Evolutionary conservation across 495 filamentous ascomycete genomes (phyloP), one percentile per base, ranked within the genome.

Genomic region (Penicillium bovifimosum): DNA sequence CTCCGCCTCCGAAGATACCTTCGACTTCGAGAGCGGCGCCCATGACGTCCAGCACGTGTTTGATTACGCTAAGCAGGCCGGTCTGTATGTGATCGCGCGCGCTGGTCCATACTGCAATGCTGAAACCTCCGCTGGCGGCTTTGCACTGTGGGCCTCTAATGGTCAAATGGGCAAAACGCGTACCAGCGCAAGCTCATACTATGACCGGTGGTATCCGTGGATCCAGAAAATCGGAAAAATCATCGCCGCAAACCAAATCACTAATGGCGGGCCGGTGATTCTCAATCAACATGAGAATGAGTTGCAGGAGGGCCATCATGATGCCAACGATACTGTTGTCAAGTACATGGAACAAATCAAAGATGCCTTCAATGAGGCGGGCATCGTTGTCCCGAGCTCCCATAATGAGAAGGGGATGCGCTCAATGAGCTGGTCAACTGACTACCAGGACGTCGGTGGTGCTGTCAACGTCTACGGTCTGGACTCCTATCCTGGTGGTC

Each of bases 21-120:
- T 80, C 24, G 82, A 86, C 55, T 86, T 85, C 55, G 62, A 71
- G 49, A 78, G 61, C 7, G 79, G 79, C 31, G 76, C 74, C 0
- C 79, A 80, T 51, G 69, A 83, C 44, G 66, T 84, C 44, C 72
- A 74, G 13, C 64, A 65, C 13, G 59, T 85, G 18, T 77, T 84
- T 17, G 76, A 80, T 35, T 68, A 80, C 20, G 79, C 80, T 17
- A 80, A 79, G 54, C 60, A 80, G 44, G 61, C 79, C 3, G 81
- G 81, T 18, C 57, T 84, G 39, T 85, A 80, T 54, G 71, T 84
- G 17, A 76, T 85, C 16, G 73, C 76, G 31, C 68, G 82, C 28
- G 76, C 82, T 9, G 81, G 81, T 0, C 82, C 81, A 1, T 85
- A 84, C 54, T 66, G 75, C 51, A 86, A 84, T 53, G 82, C 71